phyloP scores from a whole-genome alignment of 139 green algal species.

The Chlamydomonas asymmetrica region DNA sequence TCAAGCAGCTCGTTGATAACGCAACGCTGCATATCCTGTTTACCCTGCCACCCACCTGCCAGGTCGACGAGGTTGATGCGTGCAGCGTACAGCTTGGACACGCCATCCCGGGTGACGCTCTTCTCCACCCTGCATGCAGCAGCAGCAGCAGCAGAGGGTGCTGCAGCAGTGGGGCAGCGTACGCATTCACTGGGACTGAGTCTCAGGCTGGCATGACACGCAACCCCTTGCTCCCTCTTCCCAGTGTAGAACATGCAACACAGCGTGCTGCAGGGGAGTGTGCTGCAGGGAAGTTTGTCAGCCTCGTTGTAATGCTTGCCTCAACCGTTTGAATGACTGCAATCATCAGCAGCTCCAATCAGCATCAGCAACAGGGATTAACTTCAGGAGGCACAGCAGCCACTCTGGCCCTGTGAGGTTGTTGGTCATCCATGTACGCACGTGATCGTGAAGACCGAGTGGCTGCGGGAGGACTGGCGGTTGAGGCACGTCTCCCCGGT shows the following conservation, averaged over 20 bases:
- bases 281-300: too few species aligned
- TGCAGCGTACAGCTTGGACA: slow-evolving; percentile 62
- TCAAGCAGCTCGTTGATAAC: too few species aligned
- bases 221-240: too few species aligned
- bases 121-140: slow-evolving; percentile 50
- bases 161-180: too few species aligned
- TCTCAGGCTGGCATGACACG: too few species aligned
- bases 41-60: slow-evolving; percentile 72
- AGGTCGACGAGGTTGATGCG: slow-evolving; percentile 96
- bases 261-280: neutral
- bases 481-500: slow-evolving; percentile 82
- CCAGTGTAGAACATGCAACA: neutral
- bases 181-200: too few species aligned
- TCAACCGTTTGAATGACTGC: too few species aligned
- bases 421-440: neutral
- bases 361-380: neutral
- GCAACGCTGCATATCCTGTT: too few species aligned
- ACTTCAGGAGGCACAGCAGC: neutral
- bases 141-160: too few species aligned
- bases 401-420: neutral
- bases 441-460: slow-evolving; percentile 81
- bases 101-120: slow-evolving; percentile 38
- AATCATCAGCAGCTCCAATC: neutral
- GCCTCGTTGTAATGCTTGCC: too few species aligned
- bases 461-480: slow-evolving; percentile 70